Conservation (phyloP, 805 yeast genomes). For the Candida corydali region DNA sequence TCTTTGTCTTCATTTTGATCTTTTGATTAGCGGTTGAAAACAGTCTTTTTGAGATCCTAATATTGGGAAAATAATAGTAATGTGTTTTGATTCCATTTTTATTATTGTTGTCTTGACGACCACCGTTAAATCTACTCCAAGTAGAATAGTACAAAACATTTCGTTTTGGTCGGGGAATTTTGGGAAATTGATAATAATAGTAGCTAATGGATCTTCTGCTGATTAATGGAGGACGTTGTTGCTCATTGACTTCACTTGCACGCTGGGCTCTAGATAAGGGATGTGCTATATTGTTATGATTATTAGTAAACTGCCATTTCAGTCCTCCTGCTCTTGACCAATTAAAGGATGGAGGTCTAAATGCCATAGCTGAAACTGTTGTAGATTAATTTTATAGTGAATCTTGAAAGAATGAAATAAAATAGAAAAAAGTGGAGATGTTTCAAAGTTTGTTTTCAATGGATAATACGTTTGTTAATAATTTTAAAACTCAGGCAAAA, state of each 20-base stretch:
- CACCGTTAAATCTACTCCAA: constrained; percentile 23
- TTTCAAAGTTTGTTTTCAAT: no score
- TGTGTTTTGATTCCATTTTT: constrained; percentile 18
- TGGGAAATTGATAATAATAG: constrained; percentile 43
- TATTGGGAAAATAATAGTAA: constrained; percentile 14
- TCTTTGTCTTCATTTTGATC: constrained; percentile 31
- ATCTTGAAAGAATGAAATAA: no score
- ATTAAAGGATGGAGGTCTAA: constrained; percentile 19
- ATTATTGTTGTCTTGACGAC: constrained; percentile 4
- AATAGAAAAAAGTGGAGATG: not conserved
- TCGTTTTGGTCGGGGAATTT: constrained; percentile 55
- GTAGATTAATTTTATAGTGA: no score
- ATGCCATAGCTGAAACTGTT: constrained; percentile 13
- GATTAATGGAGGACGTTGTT: constrained; percentile 12
- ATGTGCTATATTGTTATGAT: constrained; percentile 34
- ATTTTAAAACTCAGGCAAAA: no score
- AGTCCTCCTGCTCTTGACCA: constrained; percentile 11
- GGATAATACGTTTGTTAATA: no score
- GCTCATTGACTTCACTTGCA: constrained; percentile 24
- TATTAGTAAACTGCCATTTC: constrained; percentile 25
- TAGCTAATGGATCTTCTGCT: constrained; percentile 18
- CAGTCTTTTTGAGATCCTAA: constrained; percentile 26
- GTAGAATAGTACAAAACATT: constrained; percentile 48
- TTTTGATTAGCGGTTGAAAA: constrained; percentile 35
- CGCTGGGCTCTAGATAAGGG: constrained; percentile 40